phyloP scores from a whole-genome alignment of 2,329 filamentous ascomycete species.

The Cadophora gregata region DNA sequence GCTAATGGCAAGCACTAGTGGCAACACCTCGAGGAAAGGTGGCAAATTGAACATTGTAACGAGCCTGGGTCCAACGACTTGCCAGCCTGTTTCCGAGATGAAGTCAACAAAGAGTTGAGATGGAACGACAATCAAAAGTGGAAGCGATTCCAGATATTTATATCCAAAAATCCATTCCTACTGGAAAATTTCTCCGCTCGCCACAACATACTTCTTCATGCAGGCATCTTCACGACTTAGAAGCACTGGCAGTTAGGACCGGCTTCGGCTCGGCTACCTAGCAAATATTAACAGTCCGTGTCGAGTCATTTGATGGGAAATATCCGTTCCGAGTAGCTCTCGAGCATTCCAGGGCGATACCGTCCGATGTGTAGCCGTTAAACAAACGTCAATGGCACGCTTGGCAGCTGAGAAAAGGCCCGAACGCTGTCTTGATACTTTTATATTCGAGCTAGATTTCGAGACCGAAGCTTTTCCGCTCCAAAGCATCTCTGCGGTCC shows the following conservation, averaged over 20 bases:
- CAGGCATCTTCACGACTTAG: slow-evolving; percentile 8
- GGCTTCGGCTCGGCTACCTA: not conserved
- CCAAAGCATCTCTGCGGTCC: slow-evolving; percentile 2
- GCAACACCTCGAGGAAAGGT: not conserved
- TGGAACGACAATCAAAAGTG: not conserved
- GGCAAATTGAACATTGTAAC: not conserved
- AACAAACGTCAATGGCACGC: not conserved
- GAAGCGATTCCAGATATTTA: not conserved
- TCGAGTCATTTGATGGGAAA: slow-evolving; percentile 11
- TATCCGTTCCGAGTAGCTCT: not conserved
- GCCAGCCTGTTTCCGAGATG: not conserved
- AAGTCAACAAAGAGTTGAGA: slow-evolving; percentile 13
- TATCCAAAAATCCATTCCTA: not conserved
- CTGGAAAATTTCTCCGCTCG: not conserved
- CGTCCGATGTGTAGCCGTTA: not conserved
- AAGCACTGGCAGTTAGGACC: slow-evolving; percentile 10
- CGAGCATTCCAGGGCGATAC: not conserved
- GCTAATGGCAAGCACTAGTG: not conserved
- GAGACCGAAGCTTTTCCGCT: not conserved
- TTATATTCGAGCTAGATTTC: not conserved
- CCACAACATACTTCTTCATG: not conserved
- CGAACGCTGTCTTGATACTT: slow-evolving; percentile 9
- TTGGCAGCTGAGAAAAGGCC: slow-evolving; percentile 17
- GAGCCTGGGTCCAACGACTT: not conserved
- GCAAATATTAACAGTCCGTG: not conserved